Conservation (phyloP, 2,329 filamentous ascomycete species). For the Penicillium expansum region DNA sequence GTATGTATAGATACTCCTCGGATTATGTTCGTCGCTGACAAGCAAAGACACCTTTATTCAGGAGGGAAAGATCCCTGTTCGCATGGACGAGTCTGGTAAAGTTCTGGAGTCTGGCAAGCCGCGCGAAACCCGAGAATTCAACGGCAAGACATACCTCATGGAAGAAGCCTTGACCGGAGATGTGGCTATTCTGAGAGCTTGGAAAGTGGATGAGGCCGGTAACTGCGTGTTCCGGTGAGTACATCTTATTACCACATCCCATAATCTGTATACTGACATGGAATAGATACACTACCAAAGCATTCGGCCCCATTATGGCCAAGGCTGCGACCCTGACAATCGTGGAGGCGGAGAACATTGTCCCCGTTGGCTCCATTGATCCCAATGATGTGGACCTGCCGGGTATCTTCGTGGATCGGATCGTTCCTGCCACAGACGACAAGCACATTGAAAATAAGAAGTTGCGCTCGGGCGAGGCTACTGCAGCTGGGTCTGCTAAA, state of each 20-base stretch:
- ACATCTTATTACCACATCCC: no score
- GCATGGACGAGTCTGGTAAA: constrained; percentile 79
- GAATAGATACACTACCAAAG: constrained; percentile 64
- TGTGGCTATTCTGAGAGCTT: constrained; percentile 72
- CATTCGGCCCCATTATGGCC: constrained; percentile 73
- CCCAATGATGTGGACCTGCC: constrained; percentile 74
- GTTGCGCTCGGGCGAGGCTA: constrained; percentile 45
- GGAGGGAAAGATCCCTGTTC: constrained; percentile 58
- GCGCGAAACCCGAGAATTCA: constrained; percentile 70
- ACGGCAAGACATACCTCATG: constrained; percentile 71
- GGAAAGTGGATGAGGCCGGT: constrained; percentile 71
- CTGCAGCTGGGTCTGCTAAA: constrained; percentile 37
- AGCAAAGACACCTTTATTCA: constrained; percentile 36
- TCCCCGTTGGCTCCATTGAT: constrained; percentile 68
- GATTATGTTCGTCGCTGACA: background rate
- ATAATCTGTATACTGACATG: background rate
- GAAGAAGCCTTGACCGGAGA: constrained; percentile 74
- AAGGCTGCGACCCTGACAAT: constrained; percentile 76
- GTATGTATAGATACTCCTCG: constrained; percentile 42
- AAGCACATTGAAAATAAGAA: constrained; percentile 73
- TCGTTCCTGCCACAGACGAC: constrained; percentile 68
- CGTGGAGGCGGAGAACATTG: constrained; percentile 82
- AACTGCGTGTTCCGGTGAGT: constrained; percentile 73
- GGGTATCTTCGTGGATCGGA: constrained; percentile 78
- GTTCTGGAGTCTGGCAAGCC: constrained; percentile 66